Evolutionary conservation across 1,139 yeast genomes (phyloP).

Genomic region (Hemisphaericaspora xylanilytica): DNA sequence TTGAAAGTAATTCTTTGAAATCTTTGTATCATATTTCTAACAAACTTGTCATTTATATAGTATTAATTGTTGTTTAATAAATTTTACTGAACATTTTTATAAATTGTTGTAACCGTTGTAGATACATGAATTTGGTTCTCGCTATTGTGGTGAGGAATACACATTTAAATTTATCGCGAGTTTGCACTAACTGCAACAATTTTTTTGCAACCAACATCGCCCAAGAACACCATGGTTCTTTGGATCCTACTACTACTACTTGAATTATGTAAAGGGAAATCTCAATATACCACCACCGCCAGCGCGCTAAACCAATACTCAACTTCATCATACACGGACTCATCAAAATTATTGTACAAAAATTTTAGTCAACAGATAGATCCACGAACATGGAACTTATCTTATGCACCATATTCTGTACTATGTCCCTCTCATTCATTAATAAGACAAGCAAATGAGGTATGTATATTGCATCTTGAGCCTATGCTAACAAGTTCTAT

Average conservation of each 20-base stretch:
- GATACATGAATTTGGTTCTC: too few relatives aligned
- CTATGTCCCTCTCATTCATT: slow-evolving; percentile 39
- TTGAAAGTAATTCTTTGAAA: background rate
- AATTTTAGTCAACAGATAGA: slow-evolving; percentile 7
- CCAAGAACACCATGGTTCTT: background rate
- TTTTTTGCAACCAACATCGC: background rate
- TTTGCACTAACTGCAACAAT: background rate
- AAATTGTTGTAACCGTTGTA: background rate
- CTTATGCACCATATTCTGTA: slow-evolving; percentile 41
- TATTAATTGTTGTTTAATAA: slow-evolving; percentile 4
- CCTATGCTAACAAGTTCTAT: background rate
- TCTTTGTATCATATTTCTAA: slow-evolving; percentile 4
- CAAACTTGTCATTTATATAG: slow-evolving; percentile 7
- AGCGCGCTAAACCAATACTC: background rate
- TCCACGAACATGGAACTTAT: slow-evolving; percentile 13
- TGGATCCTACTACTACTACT: background rate
- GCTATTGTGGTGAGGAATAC: too few relatives aligned
- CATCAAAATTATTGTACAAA: slow-evolving; percentile 7
- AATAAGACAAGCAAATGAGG: slow-evolving; percentile 38
- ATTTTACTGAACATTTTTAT: slow-evolving; percentile 1
- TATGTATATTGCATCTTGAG: slow-evolving; percentile 14
- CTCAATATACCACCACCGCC: background rate
- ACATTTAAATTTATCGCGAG: too few relatives aligned
- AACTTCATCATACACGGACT: slow-evolving; percentile 1
- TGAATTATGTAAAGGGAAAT: background rate